phyloP scores from a whole-genome alignment of 345 rosid genomes.

The Psidium guajava region DNA sequence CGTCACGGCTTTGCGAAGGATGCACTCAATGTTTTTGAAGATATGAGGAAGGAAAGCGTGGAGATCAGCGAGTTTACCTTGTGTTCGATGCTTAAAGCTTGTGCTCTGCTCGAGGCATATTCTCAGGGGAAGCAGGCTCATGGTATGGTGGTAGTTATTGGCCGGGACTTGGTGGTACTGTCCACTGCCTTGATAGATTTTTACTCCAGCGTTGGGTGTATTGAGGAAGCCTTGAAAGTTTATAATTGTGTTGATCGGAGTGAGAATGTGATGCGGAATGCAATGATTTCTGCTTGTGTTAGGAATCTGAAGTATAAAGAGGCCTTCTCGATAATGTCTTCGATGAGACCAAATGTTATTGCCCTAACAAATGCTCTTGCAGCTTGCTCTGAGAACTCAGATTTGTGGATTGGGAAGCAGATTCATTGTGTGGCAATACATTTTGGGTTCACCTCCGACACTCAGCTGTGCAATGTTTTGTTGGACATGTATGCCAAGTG shows the following conservation, averaged over 20 bases:
- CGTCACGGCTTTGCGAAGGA: slow-evolving; percentile 37
- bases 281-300: slow-evolving; percentile 59
- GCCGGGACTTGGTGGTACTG: slow-evolving; percentile 59
- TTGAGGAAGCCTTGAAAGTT: slow-evolving; percentile 50
- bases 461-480: slow-evolving; percentile 62
- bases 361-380: slow-evolving; percentile 54
- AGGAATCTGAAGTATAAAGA: slow-evolving; percentile 36
- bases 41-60: slow-evolving; percentile 40
- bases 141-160: slow-evolving; percentile 48
- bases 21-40: slow-evolving; percentile 41
- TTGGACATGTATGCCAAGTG: slow-evolving; percentile 76
- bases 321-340: slow-evolving; percentile 37
- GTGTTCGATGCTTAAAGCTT: slow-evolving; percentile 60
- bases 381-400: slow-evolving; percentile 63
- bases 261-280: slow-evolving; percentile 52
- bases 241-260: slow-evolving; percentile 18
- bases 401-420: slow-evolving; percentile 59
- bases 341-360: slow-evolving; percentile 40
- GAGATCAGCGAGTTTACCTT: slow-evolving; percentile 59
- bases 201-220: slow-evolving; percentile 39
- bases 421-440: slow-evolving; percentile 52
- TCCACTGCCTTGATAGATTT: slow-evolving; percentile 65
- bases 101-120: slow-evolving; percentile 35
- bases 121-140: slow-evolving; percentile 71
- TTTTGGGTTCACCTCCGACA: slow-evolving; percentile 33